Evolutionary conservation across 2,329 filamentous ascomycete species (phyloP).

Genomic region (Pseudocercospora fuligena): DNA sequence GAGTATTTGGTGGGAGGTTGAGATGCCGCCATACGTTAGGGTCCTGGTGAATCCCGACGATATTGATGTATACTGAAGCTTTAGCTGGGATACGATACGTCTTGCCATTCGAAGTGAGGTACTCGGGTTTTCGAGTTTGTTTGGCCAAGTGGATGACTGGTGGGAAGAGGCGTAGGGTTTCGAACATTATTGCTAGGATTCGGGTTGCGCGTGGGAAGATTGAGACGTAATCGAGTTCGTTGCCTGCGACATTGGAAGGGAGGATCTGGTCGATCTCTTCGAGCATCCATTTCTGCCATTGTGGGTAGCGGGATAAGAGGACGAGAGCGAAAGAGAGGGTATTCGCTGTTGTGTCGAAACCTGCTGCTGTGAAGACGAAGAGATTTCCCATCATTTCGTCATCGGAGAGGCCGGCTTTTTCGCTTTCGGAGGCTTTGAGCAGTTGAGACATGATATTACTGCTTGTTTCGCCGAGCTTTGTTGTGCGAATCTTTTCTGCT

Average conservation of each 20-base stretch:
- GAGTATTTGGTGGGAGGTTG: conserved; percentile 22
- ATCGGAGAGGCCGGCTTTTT: conserved; percentile 37
- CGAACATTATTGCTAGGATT: conserved; percentile 57
- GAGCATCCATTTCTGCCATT: conserved; percentile 58
- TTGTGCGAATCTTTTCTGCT: conserved; percentile 28
- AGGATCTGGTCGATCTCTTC: conserved; percentile 54
- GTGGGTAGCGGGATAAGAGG: conserved; percentile 52
- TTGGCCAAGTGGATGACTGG: conserved; percentile 46
- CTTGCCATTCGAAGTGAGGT: conserved; percentile 32
- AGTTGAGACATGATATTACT: conserved; percentile 39
- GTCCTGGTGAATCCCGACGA: conserved; percentile 38
- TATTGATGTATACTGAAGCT: conserved; percentile 46
- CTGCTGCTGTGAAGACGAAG: conserved; percentile 54
- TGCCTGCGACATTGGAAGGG: conserved; percentile 26
- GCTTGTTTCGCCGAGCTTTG: conserved; percentile 20
- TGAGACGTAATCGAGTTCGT: conserved; percentile 47
- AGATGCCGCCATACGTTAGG: conserved; percentile 32
- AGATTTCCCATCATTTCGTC: conserved; percentile 52
- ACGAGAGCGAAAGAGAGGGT: conserved; percentile 56
- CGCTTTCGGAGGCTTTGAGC: conserved; percentile 28
- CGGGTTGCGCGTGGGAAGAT: conserved; percentile 52
- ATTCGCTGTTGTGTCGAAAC: conserved; percentile 57
- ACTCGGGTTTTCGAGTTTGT: conserved; percentile 38
- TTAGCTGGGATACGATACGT: conserved; percentile 42
- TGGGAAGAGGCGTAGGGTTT: conserved; percentile 51